These are phyloP conservation scores for Pichia occidentalis DNA, from an alignment of 805 yeast genomes.

Conservation along the genomic window DNA sequence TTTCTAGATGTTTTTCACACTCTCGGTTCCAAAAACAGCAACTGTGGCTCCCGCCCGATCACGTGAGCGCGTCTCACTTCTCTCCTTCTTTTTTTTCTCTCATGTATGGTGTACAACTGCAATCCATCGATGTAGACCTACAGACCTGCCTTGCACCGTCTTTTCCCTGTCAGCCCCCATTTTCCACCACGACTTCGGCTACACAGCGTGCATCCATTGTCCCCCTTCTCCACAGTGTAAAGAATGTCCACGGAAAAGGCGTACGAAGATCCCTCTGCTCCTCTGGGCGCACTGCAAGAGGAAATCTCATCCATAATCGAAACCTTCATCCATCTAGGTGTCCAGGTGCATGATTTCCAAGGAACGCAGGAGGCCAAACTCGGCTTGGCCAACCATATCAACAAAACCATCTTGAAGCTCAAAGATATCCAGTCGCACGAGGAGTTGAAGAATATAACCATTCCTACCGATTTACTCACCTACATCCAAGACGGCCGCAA, in stretches of 20 bases:
- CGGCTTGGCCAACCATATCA: constrained; percentile 43
- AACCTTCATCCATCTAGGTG: constrained; percentile 82
- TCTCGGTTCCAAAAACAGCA: too few species aligned
- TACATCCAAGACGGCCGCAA: constrained; percentile 95
- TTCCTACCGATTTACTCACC: constrained; percentile 80
- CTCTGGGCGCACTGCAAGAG: constrained; percentile 28
- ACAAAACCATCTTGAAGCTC: constrained; percentile 34
- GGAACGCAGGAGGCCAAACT: constrained; percentile 77
- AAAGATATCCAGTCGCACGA: constrained; percentile 28
- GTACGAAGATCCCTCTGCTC: constrained; percentile 18
- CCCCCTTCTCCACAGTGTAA: too few species aligned
- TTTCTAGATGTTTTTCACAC: too few species aligned
- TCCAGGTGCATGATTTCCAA: constrained; percentile 87
- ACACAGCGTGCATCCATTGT: too few species aligned
- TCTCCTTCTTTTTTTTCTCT: too few species aligned
- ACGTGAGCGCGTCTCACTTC: too few species aligned
- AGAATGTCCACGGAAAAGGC: constrained; percentile 28
- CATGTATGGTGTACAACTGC: too few species aligned
- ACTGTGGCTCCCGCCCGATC: too few species aligned
- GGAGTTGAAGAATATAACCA: constrained; percentile 36
- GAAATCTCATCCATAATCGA: constrained; percentile 56
- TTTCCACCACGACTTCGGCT: too few species aligned
- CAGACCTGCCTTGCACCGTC: too few species aligned
- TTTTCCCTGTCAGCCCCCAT: too few species aligned
- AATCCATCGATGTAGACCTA: too few species aligned